These are phyloP conservation scores for Phytopythium helicoides DNA, from an alignment of 352 stramenopile species.

Conservation along the genomic window DNA sequence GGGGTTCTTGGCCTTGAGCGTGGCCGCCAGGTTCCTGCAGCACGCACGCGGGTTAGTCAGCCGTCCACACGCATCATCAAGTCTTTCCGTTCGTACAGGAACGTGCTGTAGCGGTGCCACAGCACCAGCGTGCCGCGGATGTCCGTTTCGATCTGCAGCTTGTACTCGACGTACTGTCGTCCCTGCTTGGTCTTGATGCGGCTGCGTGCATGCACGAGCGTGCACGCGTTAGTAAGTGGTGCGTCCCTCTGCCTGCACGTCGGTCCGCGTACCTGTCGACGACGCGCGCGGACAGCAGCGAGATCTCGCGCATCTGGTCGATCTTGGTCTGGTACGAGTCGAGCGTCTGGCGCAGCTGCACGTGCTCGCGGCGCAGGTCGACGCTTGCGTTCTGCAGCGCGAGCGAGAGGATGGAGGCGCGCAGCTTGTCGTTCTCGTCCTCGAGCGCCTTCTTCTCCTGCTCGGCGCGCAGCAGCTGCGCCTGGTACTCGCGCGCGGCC, in stretches of 20 bases:
- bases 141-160: conserved; percentile 86
- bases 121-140: conserved; percentile 82
- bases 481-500: conserved; percentile 47
- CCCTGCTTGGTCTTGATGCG: conserved; percentile 87
- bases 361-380: conserved; percentile 77
- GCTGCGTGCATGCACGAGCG: conserved; percentile 20
- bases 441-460: conserved; percentile 76
- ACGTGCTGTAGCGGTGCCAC: conserved; percentile 89
- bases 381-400: conserved; percentile 75
- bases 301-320: conserved; percentile 86
- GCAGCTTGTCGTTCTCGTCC: conserved; percentile 81
- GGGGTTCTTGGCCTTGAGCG: conserved; percentile 80
- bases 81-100: conserved; percentile 48
- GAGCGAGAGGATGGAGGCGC: conserved; percentile 71
- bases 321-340: conserved; percentile 89
- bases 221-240: too few species aligned
- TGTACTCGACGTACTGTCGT: conserved; percentile 87
- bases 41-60: not conserved
- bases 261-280: conserved; percentile 67
- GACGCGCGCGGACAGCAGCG: conserved; percentile 78
- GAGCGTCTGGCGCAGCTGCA: conserved; percentile 80
- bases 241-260: too few species aligned
- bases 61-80: not conserved
- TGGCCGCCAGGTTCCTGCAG: conserved; percentile 66
- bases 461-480: conserved; percentile 43